Evolutionary conservation across 2,329 filamentous ascomycete genomes (phyloP).

Genomic region (Calonectria pteridis): DNA sequence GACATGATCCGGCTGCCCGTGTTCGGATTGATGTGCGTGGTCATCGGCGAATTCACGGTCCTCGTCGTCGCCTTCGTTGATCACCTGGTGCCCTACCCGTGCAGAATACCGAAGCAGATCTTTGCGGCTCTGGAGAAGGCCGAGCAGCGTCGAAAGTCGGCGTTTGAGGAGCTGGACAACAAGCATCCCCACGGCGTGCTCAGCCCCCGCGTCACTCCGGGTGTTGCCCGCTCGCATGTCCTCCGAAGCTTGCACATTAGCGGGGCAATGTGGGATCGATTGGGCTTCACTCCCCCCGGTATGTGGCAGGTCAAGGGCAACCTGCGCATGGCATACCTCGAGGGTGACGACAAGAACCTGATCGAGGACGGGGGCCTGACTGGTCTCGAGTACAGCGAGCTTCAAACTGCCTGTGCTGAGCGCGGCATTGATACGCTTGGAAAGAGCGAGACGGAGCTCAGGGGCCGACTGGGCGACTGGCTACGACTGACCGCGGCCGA

Average conservation of each 20-base stretch:
- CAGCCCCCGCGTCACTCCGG: constrained; percentile 46
- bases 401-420: constrained; percentile 78
- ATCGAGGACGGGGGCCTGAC: constrained; percentile 68
- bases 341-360: constrained; percentile 79
- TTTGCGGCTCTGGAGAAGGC: constrained; percentile 66
- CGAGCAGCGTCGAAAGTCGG: constrained; percentile 64
- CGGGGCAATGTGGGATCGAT: constrained; percentile 62
- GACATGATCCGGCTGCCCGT: constrained; percentile 84
- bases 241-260: constrained; percentile 60
- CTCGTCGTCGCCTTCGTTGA: constrained; percentile 80
- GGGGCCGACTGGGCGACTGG: constrained; percentile 61
- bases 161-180: constrained; percentile 59
- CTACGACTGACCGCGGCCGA: constrained; percentile 57
- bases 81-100: constrained; percentile 81
- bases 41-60: constrained; percentile 90
- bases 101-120: constrained; percentile 84
- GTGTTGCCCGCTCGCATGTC: constrained; percentile 52
- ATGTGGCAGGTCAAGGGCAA: constrained; percentile 68
- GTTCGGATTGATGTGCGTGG: constrained; percentile 79
- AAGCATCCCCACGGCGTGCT: constrained; percentile 52
- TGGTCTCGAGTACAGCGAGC: constrained; percentile 72
- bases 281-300: constrained; percentile 60
- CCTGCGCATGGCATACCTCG: constrained; percentile 72
- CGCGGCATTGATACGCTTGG: constrained; percentile 71
- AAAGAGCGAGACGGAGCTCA: constrained; percentile 69